phyloP scores from a whole-genome alignment of 1,284 basidiomycete genomes.

The Sanghuangporus baumii region DNA sequence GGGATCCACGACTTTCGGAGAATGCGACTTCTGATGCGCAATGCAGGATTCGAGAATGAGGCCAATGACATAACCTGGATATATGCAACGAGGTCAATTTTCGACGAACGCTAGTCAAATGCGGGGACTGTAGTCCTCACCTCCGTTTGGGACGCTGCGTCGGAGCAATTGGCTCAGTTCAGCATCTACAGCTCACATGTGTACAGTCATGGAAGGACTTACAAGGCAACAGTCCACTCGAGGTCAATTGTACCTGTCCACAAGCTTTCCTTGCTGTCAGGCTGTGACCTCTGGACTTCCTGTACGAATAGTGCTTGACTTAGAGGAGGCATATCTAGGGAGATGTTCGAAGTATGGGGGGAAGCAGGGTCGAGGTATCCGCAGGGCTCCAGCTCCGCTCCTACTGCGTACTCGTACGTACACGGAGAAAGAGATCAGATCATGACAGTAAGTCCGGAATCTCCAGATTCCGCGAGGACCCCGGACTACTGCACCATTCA shows the following conservation, averaged over 20 bases:
- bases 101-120: not conserved
- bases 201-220: not conserved
- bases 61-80: conserved; percentile 53
- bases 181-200: not conserved
- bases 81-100: not conserved
- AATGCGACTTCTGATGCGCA: conserved; percentile 38
- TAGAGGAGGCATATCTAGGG: not conserved
- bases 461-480: too few relatives aligned
- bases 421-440: too few relatives aligned
- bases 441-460: too few relatives aligned
- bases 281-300: not conserved
- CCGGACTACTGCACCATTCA: too few relatives aligned
- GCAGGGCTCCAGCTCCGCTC: too few relatives aligned
- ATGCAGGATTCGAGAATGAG: conserved; percentile 49
- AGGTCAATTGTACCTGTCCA: not conserved
- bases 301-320: not conserved
- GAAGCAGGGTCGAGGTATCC: too few relatives aligned
- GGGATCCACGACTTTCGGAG: conserved; percentile 39
- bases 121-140: not conserved
- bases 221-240: conserved; percentile 1
- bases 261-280: not conserved
- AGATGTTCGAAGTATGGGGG: not conserved
- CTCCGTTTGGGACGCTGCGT: conserved; percentile 2
- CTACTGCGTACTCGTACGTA: too few relatives aligned
- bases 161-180: too few relatives aligned